Evolutionary conservation across 2,329 filamentous ascomycete genomes (phyloP).

Genomic region (Pyrenophora tritici-repentis): DNA sequence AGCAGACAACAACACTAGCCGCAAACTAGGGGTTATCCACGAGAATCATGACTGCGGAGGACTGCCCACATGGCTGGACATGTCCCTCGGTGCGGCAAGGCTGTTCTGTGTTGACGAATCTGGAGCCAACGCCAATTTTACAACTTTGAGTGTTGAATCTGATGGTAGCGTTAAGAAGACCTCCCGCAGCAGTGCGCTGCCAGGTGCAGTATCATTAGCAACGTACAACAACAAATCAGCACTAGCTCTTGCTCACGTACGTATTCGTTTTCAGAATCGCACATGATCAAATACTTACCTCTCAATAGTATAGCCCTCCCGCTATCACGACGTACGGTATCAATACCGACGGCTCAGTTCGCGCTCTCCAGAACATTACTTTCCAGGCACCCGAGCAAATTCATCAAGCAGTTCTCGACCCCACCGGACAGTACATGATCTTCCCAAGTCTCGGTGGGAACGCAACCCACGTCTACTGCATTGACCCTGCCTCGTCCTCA

Average conservation of each 20-base stretch:
- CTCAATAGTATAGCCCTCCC: slow-evolving; percentile 46
- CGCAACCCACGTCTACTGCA: slow-evolving; percentile 62
- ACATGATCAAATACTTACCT: background rate
- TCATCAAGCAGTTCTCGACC: slow-evolving; percentile 69
- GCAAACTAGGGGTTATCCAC: slow-evolving; percentile 50
- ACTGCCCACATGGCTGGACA: slow-evolving; percentile 65
- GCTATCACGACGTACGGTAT: slow-evolving; percentile 44
- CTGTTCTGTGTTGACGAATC: slow-evolving; percentile 68
- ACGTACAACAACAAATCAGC: slow-evolving; percentile 49
- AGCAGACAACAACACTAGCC: slow-evolving; percentile 8
- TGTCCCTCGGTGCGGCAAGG: slow-evolving; percentile 55
- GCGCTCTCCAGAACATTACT: slow-evolving; percentile 48
- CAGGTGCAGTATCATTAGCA: slow-evolving; percentile 49
- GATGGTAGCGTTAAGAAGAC: slow-evolving; percentile 49
- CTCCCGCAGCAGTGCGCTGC: slow-evolving; percentile 41
- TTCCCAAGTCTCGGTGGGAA: slow-evolving; percentile 71
- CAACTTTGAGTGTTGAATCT: slow-evolving; percentile 7
- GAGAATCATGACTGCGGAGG: slow-evolving; percentile 56
- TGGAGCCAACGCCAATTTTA: slow-evolving; percentile 54
- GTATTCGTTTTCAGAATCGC: background rate
- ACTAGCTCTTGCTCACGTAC: slow-evolving; percentile 42
- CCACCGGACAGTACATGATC: slow-evolving; percentile 65
- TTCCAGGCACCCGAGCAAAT: slow-evolving; percentile 56
- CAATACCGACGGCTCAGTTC: slow-evolving; percentile 13
- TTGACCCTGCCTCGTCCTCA: slow-evolving; percentile 52